Base-by-base conservation (phyloP, 208 protist species). In the Naegleria lovaniensis region DNA sequence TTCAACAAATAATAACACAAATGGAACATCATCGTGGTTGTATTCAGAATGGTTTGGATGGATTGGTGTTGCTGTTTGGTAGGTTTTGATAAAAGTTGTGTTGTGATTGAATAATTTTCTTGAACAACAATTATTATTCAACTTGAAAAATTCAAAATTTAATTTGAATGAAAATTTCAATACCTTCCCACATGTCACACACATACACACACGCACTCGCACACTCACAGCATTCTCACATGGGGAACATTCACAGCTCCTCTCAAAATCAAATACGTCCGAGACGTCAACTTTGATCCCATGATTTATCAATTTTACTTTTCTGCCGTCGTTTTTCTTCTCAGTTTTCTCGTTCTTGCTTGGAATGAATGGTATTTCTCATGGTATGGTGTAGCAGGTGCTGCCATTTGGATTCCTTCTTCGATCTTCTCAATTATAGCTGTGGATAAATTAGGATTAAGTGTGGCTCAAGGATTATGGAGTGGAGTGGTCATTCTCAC, bases 251-350 rank as follows among this genome's bases (percentile, higher is more conserved):
- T 67, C 19, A 29, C 22, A 15, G 11, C 22, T 15, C 55, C 55
- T 2, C 11, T 67, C 0, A 67, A 67, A 67, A 29, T 67, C 22
- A 67, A 67, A 67, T 67, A 29, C 19, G 55, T 67, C 22, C 11
- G 55, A 67, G 22, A 67, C 19, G 55, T 67, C 22, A 29, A 67
- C 3, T 67, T 90, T 51, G 88, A 90, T 85, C 88, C 88, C 36
- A 83, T 90, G 29, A 41, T 90, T 33, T 51, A 36, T 15, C 88
- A 90, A 85, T 51, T 90, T 9, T 90, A 90, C 48, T 85, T 41
- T 83, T 55, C 39, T 36, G 7, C 29, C 59, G 39, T 38, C 0
- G 36, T 90, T 9, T 55, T 55, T 48, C 11, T 59, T 22, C 13
- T 25, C 7, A 90, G 41, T 52, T 90, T 22, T 15, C 9, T 90